phyloP scores from a whole-genome alignment of 2,329 filamentous ascomycete species.

The Aureobasidium sp. region DNA sequence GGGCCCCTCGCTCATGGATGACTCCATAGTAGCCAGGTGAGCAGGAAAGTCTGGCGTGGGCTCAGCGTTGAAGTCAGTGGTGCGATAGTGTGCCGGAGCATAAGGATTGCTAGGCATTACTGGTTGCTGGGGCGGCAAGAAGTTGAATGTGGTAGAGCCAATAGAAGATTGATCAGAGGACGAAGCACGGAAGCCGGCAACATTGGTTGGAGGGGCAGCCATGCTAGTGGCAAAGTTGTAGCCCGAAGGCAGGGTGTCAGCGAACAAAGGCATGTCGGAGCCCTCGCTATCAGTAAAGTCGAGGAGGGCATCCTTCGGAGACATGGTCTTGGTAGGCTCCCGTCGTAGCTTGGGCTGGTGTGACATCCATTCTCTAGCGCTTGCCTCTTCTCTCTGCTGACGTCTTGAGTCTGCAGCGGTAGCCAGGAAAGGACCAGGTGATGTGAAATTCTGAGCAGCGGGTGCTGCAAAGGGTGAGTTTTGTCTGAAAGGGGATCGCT shows the following conservation, averaged over 20 bases:
- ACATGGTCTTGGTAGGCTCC: constrained; percentile 68
- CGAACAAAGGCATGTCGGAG: constrained; percentile 41
- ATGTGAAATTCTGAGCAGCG: constrained; percentile 29
- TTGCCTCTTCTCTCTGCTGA: constrained; percentile 53
- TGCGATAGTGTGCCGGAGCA: constrained; percentile 28
- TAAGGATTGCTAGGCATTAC: constrained; percentile 24
- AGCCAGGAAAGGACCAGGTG: constrained; percentile 36
- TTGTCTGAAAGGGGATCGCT: constrained; percentile 73
- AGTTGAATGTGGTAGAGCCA: constrained; percentile 30
- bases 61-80: constrained; percentile 17
- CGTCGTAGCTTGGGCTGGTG: constrained; percentile 25
- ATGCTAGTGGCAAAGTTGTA: constrained; percentile 35
- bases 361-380: constrained; percentile 35
- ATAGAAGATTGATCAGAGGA: constrained; percentile 20
- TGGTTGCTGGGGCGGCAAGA: constrained; percentile 21
- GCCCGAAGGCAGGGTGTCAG: constrained; percentile 32
- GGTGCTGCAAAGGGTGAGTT: constrained; percentile 46
- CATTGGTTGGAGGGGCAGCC: constrained; percentile 12
- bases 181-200: constrained; percentile 15
- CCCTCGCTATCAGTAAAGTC: constrained; percentile 66
- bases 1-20: constrained; percentile 48
- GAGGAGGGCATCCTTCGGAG: constrained; percentile 81
- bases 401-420: constrained; percentile 54
- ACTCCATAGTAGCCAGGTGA: constrained; percentile 54
- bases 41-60: constrained; percentile 48